Evolutionary conservation across 306 rosid species (phyloP).

Genomic region (Canavalia ensiformis): DNA sequence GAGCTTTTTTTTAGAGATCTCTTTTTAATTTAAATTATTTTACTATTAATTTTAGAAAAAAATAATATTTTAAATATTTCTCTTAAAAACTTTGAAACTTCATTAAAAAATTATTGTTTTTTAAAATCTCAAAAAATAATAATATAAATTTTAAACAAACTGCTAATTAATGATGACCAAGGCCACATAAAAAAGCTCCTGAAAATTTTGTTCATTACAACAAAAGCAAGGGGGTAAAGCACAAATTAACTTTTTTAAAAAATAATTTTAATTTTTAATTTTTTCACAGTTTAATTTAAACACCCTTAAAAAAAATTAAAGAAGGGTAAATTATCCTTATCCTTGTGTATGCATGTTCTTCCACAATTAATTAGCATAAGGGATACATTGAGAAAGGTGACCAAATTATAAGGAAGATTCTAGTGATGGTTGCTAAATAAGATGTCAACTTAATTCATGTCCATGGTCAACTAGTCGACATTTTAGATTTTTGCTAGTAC

Average conservation of each 20-base stretch:
- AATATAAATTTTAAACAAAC: not conserved
- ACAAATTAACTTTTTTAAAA: not conserved
- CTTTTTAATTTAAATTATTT: no score
- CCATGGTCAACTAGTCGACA: not conserved
- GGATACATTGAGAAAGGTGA: not conserved
- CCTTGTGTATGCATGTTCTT: no score
- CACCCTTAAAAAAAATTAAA: not conserved
- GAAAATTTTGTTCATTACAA: no score
- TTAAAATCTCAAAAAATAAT: not conserved
- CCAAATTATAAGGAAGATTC: slow-evolving; percentile 5
- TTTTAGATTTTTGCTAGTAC: not conserved
- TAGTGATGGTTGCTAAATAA: not conserved
- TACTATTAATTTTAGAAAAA: not conserved
- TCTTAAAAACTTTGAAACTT: not conserved
- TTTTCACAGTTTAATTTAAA: no score
- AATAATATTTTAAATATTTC: not conserved
- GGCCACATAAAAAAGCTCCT: no score
- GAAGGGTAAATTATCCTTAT: not conserved
- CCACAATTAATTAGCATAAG: not conserved
- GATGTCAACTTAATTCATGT: slow-evolving; percentile 25
- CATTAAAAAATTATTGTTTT: not conserved
- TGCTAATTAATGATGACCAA: not conserved
- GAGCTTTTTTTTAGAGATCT: not conserved
- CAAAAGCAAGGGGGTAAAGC: no score
- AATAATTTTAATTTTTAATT: no score